Evolutionary conservation across 495 filamentous ascomycete species (phyloP).

Genomic region (Lasiosphaeria ovina): DNA sequence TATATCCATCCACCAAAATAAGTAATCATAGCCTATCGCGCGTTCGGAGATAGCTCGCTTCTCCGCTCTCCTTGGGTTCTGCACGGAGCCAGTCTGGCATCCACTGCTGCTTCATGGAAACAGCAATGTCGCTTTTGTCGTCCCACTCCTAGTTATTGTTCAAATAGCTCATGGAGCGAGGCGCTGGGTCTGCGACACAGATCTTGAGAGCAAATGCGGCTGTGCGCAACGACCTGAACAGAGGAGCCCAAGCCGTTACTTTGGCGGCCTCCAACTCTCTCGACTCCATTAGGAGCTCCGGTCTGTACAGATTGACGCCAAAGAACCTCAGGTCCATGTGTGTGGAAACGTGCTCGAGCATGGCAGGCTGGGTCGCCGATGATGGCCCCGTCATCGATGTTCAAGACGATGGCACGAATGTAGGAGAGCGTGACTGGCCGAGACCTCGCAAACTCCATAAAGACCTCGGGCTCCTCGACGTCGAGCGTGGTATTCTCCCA

Average conservation of each 20-base stretch:
- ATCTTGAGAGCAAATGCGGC: neutral
- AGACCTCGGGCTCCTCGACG: conserved; percentile 4
- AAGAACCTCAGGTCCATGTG: neutral
- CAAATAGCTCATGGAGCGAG: too few species aligned
- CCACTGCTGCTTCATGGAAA: neutral
- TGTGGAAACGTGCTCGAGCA: neutral
- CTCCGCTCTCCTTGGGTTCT: neutral
- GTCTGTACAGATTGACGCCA: neutral
- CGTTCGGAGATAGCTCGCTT: too few species aligned
- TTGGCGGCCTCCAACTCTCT: neutral
- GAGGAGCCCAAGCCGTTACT: neutral
- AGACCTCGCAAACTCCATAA: conserved; percentile 1
- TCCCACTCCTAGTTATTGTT: too few species aligned
- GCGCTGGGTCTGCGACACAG: neutral
- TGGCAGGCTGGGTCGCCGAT: neutral
- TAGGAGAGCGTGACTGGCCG: conserved; percentile 7
- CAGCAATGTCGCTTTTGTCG: too few species aligned
- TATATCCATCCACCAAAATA: too few species aligned
- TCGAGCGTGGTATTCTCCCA: conserved; percentile 8
- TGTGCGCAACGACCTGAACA: neutral
- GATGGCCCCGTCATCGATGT: neutral
- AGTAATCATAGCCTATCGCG: too few species aligned
- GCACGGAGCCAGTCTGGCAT: neutral
- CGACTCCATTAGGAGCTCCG: too few species aligned
- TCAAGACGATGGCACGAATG: conserved; percentile 5